These are phyloP conservation scores for Penicillium coprophilum DNA, from an alignment of 495 filamentous ascomycete genomes.

Conservation along the genomic window DNA sequence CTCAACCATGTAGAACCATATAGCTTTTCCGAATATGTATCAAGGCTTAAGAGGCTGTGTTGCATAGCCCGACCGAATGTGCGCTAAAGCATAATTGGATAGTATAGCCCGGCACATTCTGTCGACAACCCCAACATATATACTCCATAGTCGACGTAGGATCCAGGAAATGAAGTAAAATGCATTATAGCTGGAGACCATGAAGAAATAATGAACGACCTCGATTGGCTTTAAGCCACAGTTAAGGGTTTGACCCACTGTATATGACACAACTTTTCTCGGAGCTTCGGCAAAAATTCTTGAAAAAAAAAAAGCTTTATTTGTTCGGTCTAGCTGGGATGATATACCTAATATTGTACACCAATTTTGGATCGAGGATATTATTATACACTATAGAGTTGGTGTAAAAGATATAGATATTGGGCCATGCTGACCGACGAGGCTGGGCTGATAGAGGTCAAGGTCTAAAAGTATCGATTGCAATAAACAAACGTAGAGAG, in stretches of 20 bases:
- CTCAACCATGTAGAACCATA: background rate
- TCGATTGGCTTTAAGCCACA: conserved; percentile 7
- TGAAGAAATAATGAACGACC: background rate
- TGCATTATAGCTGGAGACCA: background rate
- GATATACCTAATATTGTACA: background rate
- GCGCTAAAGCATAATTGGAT: background rate
- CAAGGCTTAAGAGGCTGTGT: conserved; percentile 1
- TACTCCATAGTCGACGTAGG: background rate
- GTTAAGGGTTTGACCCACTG: conserved; percentile 8
- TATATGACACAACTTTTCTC: conserved; percentile 5
- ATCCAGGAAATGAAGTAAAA: background rate
- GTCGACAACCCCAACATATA: background rate
- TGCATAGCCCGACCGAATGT: conserved; percentile 1
- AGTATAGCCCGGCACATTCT: background rate
- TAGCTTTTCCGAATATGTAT: background rate
- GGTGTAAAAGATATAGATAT: background rate
- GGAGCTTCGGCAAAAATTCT: conserved; percentile 7
- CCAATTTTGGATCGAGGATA: conserved; percentile 3
- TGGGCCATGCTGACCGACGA: background rate
- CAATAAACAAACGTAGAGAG: no score
- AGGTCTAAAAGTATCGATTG: background rate
- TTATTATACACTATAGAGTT: background rate
- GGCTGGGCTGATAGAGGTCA: background rate
- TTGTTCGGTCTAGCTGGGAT: background rate
- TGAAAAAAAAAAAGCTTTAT: conserved; percentile 3